These are phyloP conservation scores for Pichia membranifaciens DNA, from an alignment of 805 yeast species.

Conservation along the genomic window DNA sequence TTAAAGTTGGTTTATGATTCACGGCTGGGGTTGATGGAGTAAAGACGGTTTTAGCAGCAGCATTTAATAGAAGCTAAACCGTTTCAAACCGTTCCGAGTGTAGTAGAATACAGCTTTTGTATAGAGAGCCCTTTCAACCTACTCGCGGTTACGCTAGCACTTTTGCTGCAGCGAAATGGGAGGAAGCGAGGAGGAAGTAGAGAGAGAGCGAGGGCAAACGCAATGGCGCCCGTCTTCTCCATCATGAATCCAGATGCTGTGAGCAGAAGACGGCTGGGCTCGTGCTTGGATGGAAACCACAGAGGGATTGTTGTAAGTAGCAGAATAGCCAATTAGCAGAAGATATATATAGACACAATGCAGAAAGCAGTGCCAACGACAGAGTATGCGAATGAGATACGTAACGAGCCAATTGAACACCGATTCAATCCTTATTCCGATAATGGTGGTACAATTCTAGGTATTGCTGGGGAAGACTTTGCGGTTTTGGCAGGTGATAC, in stretches of 20 bases:
- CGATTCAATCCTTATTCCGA: conserved; percentile 89
- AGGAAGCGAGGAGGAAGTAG: background rate
- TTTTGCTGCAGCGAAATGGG: background rate
- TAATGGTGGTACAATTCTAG: conserved; percentile 95
- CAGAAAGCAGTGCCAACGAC: conserved; percentile 29
- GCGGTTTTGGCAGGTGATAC: conserved; percentile 98
- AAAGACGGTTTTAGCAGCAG: no score
- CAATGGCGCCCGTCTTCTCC: background rate
- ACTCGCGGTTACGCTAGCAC: no score
- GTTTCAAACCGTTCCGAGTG: no score
- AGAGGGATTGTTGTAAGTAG: no score
- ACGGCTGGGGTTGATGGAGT: no score
- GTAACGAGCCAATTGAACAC: conserved; percentile 73
- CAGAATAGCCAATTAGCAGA: no score
- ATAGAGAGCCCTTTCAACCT: no score
- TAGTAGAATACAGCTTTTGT: no score
- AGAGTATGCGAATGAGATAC: conserved; percentile 55
- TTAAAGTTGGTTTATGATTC: no score
- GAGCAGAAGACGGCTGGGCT: no score
- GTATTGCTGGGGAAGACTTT: conserved; percentile 96
- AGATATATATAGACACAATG: background rate
- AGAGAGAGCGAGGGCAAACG: background rate
- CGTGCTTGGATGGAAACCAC: no score
- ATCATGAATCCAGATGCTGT: background rate
- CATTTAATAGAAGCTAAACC: no score